Base-by-base conservation (phyloP, 345 rosid species). In the Linum tenue region DNA sequence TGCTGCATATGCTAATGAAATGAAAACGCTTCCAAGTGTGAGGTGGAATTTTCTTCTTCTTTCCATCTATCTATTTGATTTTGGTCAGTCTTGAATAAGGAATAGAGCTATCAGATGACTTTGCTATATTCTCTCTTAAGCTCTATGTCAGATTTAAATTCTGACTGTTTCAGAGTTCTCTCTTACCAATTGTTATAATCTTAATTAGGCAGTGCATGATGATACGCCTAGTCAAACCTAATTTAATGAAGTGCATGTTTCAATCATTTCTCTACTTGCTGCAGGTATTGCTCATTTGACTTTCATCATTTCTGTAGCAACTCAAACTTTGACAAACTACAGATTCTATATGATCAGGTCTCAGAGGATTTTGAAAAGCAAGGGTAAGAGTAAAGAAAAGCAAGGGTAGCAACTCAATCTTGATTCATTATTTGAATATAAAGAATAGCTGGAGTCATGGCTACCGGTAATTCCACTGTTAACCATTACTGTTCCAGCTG, bases 241-340 rank as follows among this genome's bases (percentile, higher is more conserved):
- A 48, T 48, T 9, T 5, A 48, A 48, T 15, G 0, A 9, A 9
- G 53, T 3, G 14, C 53, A 48, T 9, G 9, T 9, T 1, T 6
- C 53, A 10, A 9, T 48, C 53, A 48, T 39, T 59, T 51, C 12
- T 67, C 57, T 64, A 39, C 64, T 67, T 58, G 6, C 44, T 66
- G 72, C 96, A 92, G 98, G 82, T 92, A 85, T 65, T 69, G 88
- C 53, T 76, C 94, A 37, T 92, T 90, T 67, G 97, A 92, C 71
- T 92, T 90, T 64, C 98, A 92, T 73, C 82, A 76, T 70, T 53
- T 81, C n/a, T 90, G 98, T 75, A 96, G 97, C 75, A 86, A 69
- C 71, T 74, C 96, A 68, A 88, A 88, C 75, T 90, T 86, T 67
- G 96, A 83, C 67, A 90, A 85, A 70, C 81, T 92, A 48, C 67